A percentile compares a stretch with the other conserved stretches of the same genome.
These are phyloP conservation scores for Lumnitzera racemosa DNA, from an alignment of 345 rosid species.

Conservation along the genomic window DNA sequence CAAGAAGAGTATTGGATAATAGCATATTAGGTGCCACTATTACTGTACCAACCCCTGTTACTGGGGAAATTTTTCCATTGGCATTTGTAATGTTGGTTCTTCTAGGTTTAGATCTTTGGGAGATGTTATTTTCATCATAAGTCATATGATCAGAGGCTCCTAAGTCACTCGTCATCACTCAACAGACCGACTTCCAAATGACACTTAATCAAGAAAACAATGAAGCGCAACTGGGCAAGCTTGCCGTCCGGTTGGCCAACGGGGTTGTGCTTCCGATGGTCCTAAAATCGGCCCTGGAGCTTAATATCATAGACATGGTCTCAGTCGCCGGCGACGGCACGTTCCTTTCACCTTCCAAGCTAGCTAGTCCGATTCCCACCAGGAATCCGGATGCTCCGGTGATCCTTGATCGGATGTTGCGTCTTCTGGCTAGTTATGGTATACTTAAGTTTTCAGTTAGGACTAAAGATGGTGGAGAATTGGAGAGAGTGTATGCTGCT, in stretches of 20 bases:
- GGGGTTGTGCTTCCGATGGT: slow-evolving; percentile 33
- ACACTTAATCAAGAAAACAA: too few species aligned
- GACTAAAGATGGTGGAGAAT: slow-evolving; percentile 8
- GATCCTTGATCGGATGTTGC: slow-evolving; percentile 40
- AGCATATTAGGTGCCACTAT: too few species aligned
- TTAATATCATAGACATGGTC: slow-evolving; percentile 36
- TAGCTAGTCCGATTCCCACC: slow-evolving; percentile 29
- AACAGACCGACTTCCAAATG: too few species aligned
- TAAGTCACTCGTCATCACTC: too few species aligned
- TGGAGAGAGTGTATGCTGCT: slow-evolving; percentile 26
- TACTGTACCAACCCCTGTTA: too few species aligned
- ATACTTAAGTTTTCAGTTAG: slow-evolving; percentile 15
- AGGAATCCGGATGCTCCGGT: slow-evolving; percentile 32
- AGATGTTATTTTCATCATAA: too few species aligned
- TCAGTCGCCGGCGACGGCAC: slow-evolving; percentile 11
- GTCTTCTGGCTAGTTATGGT: slow-evolving; percentile 38
- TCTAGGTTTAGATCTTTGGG: too few species aligned
- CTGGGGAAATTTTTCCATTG: too few species aligned
- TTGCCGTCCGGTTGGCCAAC: slow-evolving; percentile 27
- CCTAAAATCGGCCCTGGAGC: slow-evolving; percentile 36
- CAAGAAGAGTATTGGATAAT: too few species aligned
- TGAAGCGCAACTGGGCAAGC: slow-evolving; percentile 30
- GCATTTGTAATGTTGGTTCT: too few species aligned
- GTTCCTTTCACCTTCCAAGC: slow-evolving; percentile 31
- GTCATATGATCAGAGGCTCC: too few species aligned